phyloP scores from a whole-genome alignment of 2,329 filamentous ascomycete species.

The Phyllosticta citrichinensis region DNA sequence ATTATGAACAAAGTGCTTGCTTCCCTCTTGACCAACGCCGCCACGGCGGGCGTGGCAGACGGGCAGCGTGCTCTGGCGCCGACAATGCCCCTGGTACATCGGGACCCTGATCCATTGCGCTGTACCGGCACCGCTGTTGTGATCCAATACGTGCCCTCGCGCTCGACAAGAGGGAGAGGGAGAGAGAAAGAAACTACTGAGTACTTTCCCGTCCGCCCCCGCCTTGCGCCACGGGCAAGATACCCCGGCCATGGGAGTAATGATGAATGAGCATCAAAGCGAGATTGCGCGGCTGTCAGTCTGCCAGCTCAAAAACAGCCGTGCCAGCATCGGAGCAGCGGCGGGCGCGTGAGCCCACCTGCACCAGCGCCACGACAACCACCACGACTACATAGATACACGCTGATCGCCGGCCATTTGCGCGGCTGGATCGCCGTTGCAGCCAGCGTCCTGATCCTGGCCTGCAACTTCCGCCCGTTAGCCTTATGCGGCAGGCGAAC shows the following conservation, averaged over 20 bases:
- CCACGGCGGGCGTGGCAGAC: not conserved
- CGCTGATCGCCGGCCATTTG: conserved; percentile 8
- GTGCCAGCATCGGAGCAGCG: not conserved
- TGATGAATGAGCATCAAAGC: not conserved
- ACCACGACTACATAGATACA: conserved; percentile 1
- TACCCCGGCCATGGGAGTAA: not conserved
- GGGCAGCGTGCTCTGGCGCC: not conserved
- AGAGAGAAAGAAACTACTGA: not conserved
- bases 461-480: conserved; percentile 7
- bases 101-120: not conserved
- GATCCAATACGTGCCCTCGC: not conserved
- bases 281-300: not conserved
- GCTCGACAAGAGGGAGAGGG: not conserved
- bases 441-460: conserved; percentile 3
- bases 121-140: not conserved
- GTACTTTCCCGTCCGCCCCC: not conserved
- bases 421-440: conserved; percentile 10
- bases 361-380: not conserved
- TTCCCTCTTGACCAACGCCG: not conserved
- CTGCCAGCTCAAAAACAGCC: not conserved
- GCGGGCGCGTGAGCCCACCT: not conserved
- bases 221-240: not conserved
- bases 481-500: conserved; percentile 11
- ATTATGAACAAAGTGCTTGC: not conserved
- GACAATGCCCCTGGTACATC: not conserved